Base-by-base conservation (phyloP, 345 rosid genomes). In the Bruguiera sexangula region DNA sequence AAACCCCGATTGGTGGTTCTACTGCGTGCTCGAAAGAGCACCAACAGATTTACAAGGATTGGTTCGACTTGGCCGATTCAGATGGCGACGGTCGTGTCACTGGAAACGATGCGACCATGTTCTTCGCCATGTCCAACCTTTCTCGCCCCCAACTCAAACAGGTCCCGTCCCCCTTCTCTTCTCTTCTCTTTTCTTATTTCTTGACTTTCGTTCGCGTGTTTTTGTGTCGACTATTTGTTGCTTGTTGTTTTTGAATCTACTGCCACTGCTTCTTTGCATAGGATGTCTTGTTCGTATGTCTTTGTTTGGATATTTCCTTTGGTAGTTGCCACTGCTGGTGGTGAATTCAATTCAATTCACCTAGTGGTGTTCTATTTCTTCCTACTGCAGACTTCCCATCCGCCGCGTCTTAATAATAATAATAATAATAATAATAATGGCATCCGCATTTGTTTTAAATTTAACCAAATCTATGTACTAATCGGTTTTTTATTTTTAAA, bases 131-230 rank as follows among this genome's bases (percentile, higher is more conserved):
- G 88, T 87, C 97, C 30, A 91, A 89, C 61, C 91, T 94, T 68
- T 84, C 95, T 70, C 96, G 98, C 16, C 90, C 79, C 57, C 88
- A 94, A 80, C 98, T 94, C 72, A 94, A 94, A 80, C 94, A 91
- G 95, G 96, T 87, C 22, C 20, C 65, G 24, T 2, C 5, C 5
- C 16, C n/a, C 6, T 50, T 3, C 5, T 22, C 18, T 13, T 11
- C 24, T 70, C 1, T 8, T 50, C 6, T 52, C 46, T 39, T 2
- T 36, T 3, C 21, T 34, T 34, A 8, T 4, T 53, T 11, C 8
- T 29, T 30, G 13, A 13, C 51, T 4, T 31, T 16, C 1, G 3
- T 8, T 19, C 22, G 7, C 13, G 16, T 20, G 32, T 52, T 16
- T 4, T 55, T 36, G 15, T 63, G 24, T 10, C 6, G 51, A 30